Conservation (phyloP, 257 asterid genomes). For the Hygrophila difformis region DNA sequence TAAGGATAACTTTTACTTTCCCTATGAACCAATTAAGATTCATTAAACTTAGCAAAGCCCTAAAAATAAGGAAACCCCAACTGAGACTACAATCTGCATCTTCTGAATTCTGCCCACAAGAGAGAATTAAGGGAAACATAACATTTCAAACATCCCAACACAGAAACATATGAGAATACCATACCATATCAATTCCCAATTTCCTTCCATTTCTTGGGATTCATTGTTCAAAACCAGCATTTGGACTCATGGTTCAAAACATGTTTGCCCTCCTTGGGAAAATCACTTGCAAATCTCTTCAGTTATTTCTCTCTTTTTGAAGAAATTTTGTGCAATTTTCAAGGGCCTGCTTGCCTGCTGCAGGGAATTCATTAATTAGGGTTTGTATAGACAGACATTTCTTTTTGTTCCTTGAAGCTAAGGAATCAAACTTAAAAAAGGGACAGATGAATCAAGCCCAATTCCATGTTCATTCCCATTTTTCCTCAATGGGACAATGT, state of each 20-base stretch:
- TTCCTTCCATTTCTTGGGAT: constrained; percentile 19
- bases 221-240: constrained; percentile 13
- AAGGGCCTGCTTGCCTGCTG: constrained; percentile 6
- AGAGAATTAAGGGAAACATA: too few species aligned
- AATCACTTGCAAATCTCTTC: neutral
- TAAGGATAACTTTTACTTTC: too few species aligned
- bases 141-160: too few species aligned
- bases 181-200: too few species aligned
- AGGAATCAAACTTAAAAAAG: constrained; percentile 26
- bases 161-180: too few species aligned
- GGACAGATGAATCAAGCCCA: constrained; percentile 15
- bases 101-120: too few species aligned
- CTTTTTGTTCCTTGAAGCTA: constrained; percentile 53
- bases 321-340: constrained; percentile 4
- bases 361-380: too few species aligned
- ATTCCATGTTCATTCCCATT: too few species aligned
- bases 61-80: too few species aligned
- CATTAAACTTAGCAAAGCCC: too few species aligned
- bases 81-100: too few species aligned
- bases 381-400: constrained; percentile 54
- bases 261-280: constrained; percentile 26
- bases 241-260: constrained; percentile 24
- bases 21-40: too few species aligned
- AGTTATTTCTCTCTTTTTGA: neutral
- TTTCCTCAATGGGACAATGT: constrained; percentile 26